These are phyloP conservation scores for Stemphylium vesicarium DNA, from an alignment of 2,329 filamentous ascomycete genomes.

Conservation along the genomic window DNA sequence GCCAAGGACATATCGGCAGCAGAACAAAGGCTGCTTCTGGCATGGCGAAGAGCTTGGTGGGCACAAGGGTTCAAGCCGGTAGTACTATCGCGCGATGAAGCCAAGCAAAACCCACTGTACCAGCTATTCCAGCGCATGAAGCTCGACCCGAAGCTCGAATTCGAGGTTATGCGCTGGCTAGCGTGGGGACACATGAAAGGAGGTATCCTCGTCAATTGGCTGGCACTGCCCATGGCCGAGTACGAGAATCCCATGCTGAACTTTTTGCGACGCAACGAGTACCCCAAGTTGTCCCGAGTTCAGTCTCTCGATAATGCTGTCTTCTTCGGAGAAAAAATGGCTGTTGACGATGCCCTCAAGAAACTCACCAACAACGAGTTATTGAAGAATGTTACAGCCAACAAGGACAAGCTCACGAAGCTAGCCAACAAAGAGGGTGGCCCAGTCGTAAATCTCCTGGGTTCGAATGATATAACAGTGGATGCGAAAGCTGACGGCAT, in stretches of 20 bases:
- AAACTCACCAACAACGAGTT: slow-evolving; percentile 53
- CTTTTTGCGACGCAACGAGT: slow-evolving; percentile 77
- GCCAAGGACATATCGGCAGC: slow-evolving; percentile 70
- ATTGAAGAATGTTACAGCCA: slow-evolving; percentile 63
- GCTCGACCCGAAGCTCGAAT: slow-evolving; percentile 42
- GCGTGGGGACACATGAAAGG: slow-evolving; percentile 92
- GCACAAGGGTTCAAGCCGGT: slow-evolving; percentile 88
- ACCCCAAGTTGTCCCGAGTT: slow-evolving; percentile 75
- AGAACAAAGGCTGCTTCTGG: slow-evolving; percentile 78
- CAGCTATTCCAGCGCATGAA: slow-evolving; percentile 65
- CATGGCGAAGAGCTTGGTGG: slow-evolving; percentile 96
- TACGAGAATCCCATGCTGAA: slow-evolving; percentile 74
- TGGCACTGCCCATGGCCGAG: slow-evolving; percentile 82
- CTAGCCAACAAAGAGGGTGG: slow-evolving; percentile 61
- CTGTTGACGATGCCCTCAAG: slow-evolving; percentile 52
- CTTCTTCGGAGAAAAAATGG: slow-evolving; percentile 70
- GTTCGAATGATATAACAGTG: slow-evolving; percentile 65
- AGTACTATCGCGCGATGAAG: slow-evolving; percentile 79
- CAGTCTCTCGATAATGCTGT: slow-evolving; percentile 73
- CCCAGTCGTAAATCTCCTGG: slow-evolving; percentile 63
- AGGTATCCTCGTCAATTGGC: slow-evolving; percentile 78
- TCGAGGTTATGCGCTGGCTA: slow-evolving; percentile 82
- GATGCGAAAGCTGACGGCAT: slow-evolving; percentile 71
- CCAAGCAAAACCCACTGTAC: slow-evolving; percentile 82
- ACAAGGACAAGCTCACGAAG: slow-evolving; percentile 65